Percentiles rank a stretch among this genome's conserved stretches.
Evolutionary conservation across 352 stramenopile species (phyloP).

Genomic region (Globisporangium paddicum): DNA sequence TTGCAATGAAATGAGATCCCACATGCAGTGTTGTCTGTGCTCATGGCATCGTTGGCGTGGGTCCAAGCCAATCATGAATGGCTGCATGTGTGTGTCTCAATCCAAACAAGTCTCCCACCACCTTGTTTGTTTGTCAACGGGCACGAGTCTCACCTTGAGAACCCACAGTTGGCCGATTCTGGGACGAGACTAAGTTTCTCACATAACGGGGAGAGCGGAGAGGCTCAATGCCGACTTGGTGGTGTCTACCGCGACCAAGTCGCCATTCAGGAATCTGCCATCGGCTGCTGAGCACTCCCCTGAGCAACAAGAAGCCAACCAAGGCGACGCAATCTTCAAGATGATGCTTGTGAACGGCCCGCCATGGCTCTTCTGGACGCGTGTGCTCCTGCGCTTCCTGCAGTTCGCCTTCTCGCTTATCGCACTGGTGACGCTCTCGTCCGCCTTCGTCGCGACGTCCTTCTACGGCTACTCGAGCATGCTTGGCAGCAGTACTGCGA

Average conservation of each 20-base stretch:
- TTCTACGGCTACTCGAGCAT: slow-evolving; percentile 75
- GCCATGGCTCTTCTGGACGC: slow-evolving; percentile 19
- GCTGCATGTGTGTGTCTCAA: neutral
- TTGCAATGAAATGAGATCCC: too few species aligned
- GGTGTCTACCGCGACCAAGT: neutral
- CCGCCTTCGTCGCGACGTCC: slow-evolving; percentile 49
- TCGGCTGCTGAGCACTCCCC: neutral
- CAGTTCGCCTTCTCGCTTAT: slow-evolving; percentile 53
- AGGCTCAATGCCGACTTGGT: neutral
- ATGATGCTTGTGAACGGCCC: neutral
- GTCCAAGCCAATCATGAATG: neutral
- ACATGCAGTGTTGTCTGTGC: too few species aligned
- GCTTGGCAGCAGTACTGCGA: slow-evolving; percentile 52
- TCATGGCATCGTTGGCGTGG: too few species aligned
- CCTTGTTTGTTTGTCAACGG: too few species aligned
- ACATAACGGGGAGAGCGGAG: neutral
- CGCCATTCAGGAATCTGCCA: slow-evolving; percentile 1
- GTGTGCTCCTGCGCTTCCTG: slow-evolving; percentile 51
- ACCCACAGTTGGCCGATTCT: neutral
- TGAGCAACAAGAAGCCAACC: neutral
- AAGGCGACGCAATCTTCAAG: too few species aligned
- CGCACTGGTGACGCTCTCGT: slow-evolving; percentile 52
- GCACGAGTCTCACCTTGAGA: neutral
- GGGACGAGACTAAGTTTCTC: neutral
- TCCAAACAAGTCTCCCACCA: too few species aligned